phyloP scores from a whole-genome alignment of 495 filamentous ascomycete species.

The Podospora australis region DNA sequence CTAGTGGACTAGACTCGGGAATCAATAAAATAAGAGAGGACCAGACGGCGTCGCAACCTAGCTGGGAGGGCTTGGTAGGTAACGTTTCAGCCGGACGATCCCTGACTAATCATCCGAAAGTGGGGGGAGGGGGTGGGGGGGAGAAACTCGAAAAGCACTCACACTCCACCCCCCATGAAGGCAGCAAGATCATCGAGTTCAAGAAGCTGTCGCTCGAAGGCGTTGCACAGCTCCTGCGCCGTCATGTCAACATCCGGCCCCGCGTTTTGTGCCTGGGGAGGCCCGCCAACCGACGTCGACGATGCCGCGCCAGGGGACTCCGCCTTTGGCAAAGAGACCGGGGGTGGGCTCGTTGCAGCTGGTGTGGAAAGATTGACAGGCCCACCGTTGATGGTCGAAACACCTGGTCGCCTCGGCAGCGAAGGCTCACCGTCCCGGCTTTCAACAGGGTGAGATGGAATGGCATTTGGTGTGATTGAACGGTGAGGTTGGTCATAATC shows the following conservation, averaged over 20 bases:
- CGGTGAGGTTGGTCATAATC: constrained; percentile 35
- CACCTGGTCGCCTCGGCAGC: constrained; percentile 34
- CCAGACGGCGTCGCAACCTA: no score
- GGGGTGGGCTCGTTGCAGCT: constrained; percentile 36
- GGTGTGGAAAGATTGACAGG: constrained; percentile 36
- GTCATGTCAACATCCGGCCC: constrained; percentile 40
- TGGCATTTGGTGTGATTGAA: constrained; percentile 21
- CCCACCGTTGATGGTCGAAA: constrained; percentile 47
- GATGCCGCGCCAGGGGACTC: constrained; percentile 36
- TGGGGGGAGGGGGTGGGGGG: not conserved
- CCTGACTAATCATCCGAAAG: constrained; percentile 1
- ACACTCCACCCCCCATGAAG: constrained; percentile 49
- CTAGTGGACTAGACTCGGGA: no score
- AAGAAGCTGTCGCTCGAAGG: constrained; percentile 45
- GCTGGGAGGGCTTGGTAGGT: constrained; percentile 19
- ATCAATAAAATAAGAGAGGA: no score
- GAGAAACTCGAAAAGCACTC: constrained; percentile 13
- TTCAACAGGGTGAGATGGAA: constrained; percentile 15
- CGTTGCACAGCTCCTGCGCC: constrained; percentile 39
- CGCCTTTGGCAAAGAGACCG: constrained; percentile 24
- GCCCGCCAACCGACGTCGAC: constrained; percentile 20
- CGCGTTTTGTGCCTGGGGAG: constrained; percentile 1
- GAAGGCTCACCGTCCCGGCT: constrained; percentile 40
- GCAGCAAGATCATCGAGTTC: constrained; percentile 46
- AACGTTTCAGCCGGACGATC: constrained; percentile 7